Percentiles rank a stretch among this genome's conserved stretches.
Evolutionary conservation across 2,329 filamentous ascomycete genomes (phyloP).

Genomic region (Plenodomus biglobosus): DNA sequence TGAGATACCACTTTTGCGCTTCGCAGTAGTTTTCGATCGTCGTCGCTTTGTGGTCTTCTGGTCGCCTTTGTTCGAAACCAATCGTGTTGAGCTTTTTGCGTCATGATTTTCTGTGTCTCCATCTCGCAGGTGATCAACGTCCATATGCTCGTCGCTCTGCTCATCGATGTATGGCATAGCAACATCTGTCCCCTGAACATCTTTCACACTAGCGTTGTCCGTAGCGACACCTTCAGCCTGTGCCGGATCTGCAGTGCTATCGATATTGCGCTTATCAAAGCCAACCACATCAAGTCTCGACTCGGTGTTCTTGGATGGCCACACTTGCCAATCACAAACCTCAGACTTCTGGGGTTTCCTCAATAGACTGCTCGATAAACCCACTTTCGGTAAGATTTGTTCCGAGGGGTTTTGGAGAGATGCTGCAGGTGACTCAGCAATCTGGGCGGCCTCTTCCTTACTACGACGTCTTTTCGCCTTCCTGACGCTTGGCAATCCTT

Average conservation of each 20-base stretch:
- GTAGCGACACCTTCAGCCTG: not conserved
- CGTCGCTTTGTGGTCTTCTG: too few relatives aligned
- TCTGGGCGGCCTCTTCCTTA: not conserved
- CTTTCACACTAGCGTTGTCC: too few relatives aligned
- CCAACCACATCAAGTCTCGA: not conserved
- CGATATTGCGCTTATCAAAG: not conserved
- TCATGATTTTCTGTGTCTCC: too few relatives aligned
- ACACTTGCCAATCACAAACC: not conserved
- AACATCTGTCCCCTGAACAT: not conserved
- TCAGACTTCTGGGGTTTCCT: not conserved
- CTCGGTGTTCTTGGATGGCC: not conserved
- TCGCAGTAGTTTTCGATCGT: too few relatives aligned
- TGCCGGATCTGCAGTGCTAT: not conserved
- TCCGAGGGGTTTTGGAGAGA: not conserved
- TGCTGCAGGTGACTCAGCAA: too few relatives aligned
- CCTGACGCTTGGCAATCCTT: not conserved
- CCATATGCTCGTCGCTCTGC: not conserved
- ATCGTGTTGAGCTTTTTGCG: too few relatives aligned
- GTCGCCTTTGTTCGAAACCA: too few relatives aligned
- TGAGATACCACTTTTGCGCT: too few relatives aligned
- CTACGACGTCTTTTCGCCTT: not conserved
- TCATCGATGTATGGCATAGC: not conserved
- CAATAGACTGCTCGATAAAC: not conserved
- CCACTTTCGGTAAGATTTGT: not conserved
- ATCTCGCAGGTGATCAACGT: too few relatives aligned